These are phyloP conservation scores for Gastrodia elata DNA, from an alignment of 106 monocot genomes.

Conservation along the genomic window DNA sequence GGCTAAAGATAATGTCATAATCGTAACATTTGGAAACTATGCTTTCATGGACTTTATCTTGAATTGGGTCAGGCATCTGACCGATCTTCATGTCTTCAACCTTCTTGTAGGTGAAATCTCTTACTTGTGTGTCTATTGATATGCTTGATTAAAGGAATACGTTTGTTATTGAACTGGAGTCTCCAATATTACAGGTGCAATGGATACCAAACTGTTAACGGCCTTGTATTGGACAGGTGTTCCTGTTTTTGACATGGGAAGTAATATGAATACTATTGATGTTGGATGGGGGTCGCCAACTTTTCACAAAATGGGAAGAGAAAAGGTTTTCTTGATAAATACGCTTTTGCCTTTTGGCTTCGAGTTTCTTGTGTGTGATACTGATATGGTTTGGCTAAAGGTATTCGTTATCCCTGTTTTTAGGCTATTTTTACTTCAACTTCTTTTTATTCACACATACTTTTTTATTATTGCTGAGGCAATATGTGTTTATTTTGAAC, in stretches of 20 bases:
- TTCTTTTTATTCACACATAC: not conserved
- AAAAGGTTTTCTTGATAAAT: constrained; percentile 87
- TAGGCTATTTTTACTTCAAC: not conserved
- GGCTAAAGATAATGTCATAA: constrained; percentile 62
- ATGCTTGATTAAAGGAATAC: not conserved
- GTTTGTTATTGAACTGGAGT: not conserved
- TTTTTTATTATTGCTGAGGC: not conserved
- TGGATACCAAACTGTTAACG: constrained; percentile 76
- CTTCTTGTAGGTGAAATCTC: constrained; percentile 71
- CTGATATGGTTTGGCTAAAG: constrained; percentile 98
- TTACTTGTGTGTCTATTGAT: not conserved
- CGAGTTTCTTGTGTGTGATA: constrained; percentile 87
- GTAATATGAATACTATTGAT: constrained; percentile 72
- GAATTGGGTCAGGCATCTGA: constrained; percentile 88
- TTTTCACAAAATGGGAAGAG: constrained; percentile 95
- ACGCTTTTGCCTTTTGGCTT: constrained; percentile 68
- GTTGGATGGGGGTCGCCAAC: constrained; percentile 87
- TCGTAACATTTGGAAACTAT: constrained; percentile 91
- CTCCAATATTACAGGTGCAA: constrained; percentile 39
- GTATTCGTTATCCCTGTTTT: constrained; percentile 21
- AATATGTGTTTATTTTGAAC: not conserved
- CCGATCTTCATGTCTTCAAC: constrained; percentile 73
- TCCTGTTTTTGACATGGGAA: constrained; percentile 96
- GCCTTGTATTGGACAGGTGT: constrained; percentile 87
- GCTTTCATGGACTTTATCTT: constrained; percentile 91